Conservation (phyloP, 306 rosid species). For the Sechiopsis laciniata region DNA sequence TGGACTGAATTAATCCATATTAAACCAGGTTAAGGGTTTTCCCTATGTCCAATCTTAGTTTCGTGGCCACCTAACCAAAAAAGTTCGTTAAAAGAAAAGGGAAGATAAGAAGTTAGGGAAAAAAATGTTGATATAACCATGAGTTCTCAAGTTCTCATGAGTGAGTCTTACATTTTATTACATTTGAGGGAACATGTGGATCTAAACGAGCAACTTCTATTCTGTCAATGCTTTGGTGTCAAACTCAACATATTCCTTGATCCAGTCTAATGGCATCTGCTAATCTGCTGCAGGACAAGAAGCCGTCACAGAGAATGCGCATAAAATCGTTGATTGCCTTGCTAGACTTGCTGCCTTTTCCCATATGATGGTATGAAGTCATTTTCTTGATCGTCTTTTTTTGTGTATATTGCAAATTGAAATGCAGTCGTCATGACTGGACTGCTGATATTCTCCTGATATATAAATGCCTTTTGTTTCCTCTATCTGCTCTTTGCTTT, state of each 20-base stretch:
- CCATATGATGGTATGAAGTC: constrained; percentile 62
- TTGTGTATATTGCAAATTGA: constrained; percentile 17
- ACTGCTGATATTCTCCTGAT: constrained; percentile 5
- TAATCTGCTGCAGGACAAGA: constrained; percentile 56
- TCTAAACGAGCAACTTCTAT: not conserved
- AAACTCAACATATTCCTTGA: not conserved
- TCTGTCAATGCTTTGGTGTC: not conserved
- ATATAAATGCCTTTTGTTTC: not conserved
- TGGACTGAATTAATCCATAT: too few species aligned
- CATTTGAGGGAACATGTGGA: not conserved
- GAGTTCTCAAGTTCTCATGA: not conserved
- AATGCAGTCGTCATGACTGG: not conserved
- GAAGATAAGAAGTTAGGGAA: not conserved
- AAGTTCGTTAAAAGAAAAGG: not conserved
- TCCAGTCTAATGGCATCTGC: not conserved
- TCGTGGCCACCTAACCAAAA: too few species aligned
- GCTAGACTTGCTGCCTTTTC: constrained; percentile 56
- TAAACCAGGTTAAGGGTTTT: too few species aligned
- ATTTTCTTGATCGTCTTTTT: constrained; percentile 21
- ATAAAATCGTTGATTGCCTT: constrained; percentile 48
- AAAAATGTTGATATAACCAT: not conserved
- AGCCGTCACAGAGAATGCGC: constrained; percentile 63
- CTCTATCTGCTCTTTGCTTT: constrained; percentile 6
- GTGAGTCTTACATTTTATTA: not conserved
- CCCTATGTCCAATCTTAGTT: too few species aligned